Conservation (phyloP, 2,329 filamentous ascomycete genomes). For the Xylaria arbuscula region DNA sequence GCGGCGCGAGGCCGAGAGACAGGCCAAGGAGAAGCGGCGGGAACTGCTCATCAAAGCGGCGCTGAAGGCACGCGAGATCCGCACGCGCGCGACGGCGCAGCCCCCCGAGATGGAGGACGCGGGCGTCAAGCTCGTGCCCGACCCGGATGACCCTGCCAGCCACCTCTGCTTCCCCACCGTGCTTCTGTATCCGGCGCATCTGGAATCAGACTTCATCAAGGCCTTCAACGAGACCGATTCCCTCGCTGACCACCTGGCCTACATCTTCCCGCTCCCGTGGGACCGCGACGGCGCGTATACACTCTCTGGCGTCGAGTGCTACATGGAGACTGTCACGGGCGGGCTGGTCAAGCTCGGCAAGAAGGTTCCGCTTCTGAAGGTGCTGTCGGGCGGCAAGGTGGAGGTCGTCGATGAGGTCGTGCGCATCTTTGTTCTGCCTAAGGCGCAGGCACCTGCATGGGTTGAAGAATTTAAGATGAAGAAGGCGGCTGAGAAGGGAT, state of each 20-base stretch:
- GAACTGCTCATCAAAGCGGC: constrained; percentile 72
- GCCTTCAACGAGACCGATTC: constrained; percentile 81
- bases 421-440: constrained; percentile 84
- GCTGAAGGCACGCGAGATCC: constrained; percentile 76
- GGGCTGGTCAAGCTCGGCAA: constrained; percentile 91
- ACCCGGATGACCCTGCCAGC: constrained; percentile 78
- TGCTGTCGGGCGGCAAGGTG: constrained; percentile 79
- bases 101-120: constrained; percentile 92
- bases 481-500: constrained; percentile 63
- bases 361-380: constrained; percentile 80
- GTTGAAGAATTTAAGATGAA: constrained; percentile 85
- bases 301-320: constrained; percentile 78
- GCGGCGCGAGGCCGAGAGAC: constrained; percentile 65
- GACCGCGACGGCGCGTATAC: constrained; percentile 64
- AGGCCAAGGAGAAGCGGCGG: constrained; percentile 66
- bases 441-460: constrained; percentile 75
- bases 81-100: constrained; percentile 71
- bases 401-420: constrained; percentile 90
- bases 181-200: constrained; percentile 83
- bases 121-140: constrained; percentile 73
- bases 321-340: constrained; percentile 83
- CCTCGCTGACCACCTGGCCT: constrained; percentile 80
- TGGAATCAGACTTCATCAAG: constrained; percentile 92
- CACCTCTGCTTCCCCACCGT: constrained; percentile 81
- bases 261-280: constrained; percentile 92